Evolutionary conservation across 345 rosid species (phyloP).

Genomic region (Cardamine occulta): DNA sequence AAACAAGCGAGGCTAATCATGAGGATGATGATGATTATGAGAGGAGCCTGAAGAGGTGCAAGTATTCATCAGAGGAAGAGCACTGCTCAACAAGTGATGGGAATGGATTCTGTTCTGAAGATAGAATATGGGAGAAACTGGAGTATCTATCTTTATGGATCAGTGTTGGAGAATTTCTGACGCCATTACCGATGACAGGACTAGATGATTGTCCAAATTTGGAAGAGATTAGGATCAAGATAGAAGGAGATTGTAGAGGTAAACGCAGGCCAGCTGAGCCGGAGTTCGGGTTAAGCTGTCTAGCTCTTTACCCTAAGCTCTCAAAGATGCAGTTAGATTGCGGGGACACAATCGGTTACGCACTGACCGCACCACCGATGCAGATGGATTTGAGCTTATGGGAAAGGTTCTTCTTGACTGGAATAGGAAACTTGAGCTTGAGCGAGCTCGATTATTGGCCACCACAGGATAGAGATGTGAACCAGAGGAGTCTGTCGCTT

Average conservation of each 20-base stretch:
- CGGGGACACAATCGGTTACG: constrained; percentile 68
- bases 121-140: constrained; percentile 70
- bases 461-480: constrained; percentile 85
- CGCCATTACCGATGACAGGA: constrained; percentile 61
- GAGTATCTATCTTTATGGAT: constrained; percentile 79
- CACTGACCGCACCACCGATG: constrained; percentile 77
- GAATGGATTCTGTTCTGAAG: constrained; percentile 49
- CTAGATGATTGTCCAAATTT: constrained; percentile 73
- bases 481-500: constrained; percentile 78
- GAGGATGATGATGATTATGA: constrained; percentile 29
- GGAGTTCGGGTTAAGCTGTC: constrained; percentile 72
- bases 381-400: constrained; percentile 87
- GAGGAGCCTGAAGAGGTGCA: constrained; percentile 55
- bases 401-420: constrained; percentile 85
- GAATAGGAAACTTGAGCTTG: constrained; percentile 62
- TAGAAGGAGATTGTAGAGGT: constrained; percentile 90
- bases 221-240: constrained; percentile 75
- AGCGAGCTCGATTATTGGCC: constrained; percentile 89
- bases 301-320: constrained; percentile 60
- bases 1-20: constrained; percentile 14
- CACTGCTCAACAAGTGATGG: constrained; percentile 28
- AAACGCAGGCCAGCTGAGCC: constrained; percentile 54
- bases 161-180: constrained; percentile 64
- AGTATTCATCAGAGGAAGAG: constrained; percentile 45
- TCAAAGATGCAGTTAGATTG: constrained; percentile 84